A percentile compares a stretch with the other conserved stretches of the same genome.
Evolutionary conservation across 352 stramenopile genomes (phyloP).

Genomic region (Blastocystis sp.): DNA sequence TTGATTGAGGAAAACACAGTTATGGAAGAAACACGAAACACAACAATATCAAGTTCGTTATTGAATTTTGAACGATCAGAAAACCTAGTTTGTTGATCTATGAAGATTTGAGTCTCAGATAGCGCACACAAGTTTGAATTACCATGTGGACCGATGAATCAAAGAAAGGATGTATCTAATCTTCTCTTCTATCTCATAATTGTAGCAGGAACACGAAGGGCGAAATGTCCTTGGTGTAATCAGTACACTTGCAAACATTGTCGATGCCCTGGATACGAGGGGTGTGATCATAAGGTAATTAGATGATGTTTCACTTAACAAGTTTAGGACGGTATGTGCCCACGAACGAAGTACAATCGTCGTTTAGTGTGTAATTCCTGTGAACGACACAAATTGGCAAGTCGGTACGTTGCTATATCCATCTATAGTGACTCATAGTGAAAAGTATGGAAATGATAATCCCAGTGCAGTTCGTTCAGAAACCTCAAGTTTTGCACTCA

Average conservation of each 20-base stretch:
- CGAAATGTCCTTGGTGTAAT: constrained; percentile 65
- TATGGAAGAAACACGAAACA: not conserved
- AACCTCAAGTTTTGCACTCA: not conserved
- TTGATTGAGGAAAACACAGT: too few relatives aligned
- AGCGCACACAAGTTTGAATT: too few relatives aligned
- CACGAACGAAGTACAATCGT: constrained; percentile 68
- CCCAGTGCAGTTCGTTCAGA: constrained; percentile 12
- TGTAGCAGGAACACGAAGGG: constrained; percentile 34
- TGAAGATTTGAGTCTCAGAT: not conserved
- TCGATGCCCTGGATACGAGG: constrained; percentile 66
- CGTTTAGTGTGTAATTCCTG: constrained; percentile 68
- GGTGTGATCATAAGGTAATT: constrained; percentile 59
- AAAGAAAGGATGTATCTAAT: constrained; percentile 53
- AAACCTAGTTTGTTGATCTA: not conserved
- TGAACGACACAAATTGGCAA: constrained; percentile 66
- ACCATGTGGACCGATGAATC: constrained; percentile 43
- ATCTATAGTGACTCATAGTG: not conserved
- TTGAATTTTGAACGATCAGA: not conserved
- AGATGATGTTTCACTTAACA: not conserved
- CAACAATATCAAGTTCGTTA: constrained; percentile 45
- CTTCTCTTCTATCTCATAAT: not conserved
- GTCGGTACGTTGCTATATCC: not conserved
- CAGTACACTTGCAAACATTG: constrained; percentile 68
- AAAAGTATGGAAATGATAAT: constrained; percentile 59
- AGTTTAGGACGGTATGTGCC: constrained; percentile 50